Evolutionary conservation across 257 asterid genomes (phyloP), one percentile per base, ranked within the genome.

Genomic region (Mentha longifolia): DNA sequence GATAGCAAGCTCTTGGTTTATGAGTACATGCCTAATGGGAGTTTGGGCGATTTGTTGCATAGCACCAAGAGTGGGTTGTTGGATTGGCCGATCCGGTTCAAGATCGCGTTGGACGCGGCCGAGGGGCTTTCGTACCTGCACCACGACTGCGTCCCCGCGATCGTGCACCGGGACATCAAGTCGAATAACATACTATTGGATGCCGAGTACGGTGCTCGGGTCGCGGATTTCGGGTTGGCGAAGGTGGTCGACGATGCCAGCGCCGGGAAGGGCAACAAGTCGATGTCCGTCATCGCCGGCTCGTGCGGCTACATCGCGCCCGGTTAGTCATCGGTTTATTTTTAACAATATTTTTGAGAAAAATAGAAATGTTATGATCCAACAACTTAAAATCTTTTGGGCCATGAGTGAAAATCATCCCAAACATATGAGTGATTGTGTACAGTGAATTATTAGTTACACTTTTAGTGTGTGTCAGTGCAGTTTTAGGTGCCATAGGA

Each of bases 291-390:
- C 9, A 91, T 94, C 42, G 99, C 97, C 5, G 99, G 99, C 2
- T 94, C 99, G 41, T 87, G 96, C 43, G 99, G 99, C 55, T 94
- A 94, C 56, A 94, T 94, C 51, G 99, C 99, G 3, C 99, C 99
- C 64, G 99, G 99, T 94, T 61, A 69, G 89, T 71, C 58, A 28
- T 28, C 25, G 25, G 19, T 9, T 43, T 35, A 3, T 30, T 28
- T 25, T 57, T 16, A 50, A n/a, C 20, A 6, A 46, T 7, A 46
- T 46, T 57, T 9, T 57, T 9, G 15, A 31, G 19, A 7, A 65
- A 65, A 28, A 42, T 28, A 28, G 31, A 42, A 4, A 45, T 2
- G 9, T 45, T 65, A 46, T 65, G 35, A 43, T 16, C 50, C 50
- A 45, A 13, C n/a, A 42, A 42, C 47, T 4, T 42, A 42, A 42